Evolutionary conservation across 768 basidiomycete genomes (phyloP).

Genomic region (Leccinum boreale): DNA sequence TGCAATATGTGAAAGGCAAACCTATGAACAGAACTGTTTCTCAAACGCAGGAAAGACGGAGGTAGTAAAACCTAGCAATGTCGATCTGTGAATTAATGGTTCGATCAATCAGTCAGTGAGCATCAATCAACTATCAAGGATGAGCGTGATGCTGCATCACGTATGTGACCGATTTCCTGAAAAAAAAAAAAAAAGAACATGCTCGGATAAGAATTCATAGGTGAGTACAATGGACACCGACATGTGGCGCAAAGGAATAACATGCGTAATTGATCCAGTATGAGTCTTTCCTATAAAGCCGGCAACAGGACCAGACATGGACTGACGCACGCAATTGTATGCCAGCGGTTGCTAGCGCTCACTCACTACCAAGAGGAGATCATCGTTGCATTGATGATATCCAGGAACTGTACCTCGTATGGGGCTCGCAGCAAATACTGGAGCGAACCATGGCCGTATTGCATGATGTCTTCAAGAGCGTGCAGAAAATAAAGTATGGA

Average conservation of each 20-base stretch:
- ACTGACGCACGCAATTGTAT: constrained; percentile 14
- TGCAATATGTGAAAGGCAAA: not conserved
- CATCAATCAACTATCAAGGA: constrained; percentile 43
- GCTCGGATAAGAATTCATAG: not conserved
- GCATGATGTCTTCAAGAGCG: constrained; percentile 40
- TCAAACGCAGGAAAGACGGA: constrained; percentile 15
- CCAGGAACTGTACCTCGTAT: constrained; percentile 10
- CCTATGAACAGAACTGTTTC: constrained; percentile 8
- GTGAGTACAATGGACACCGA: constrained; percentile 1
- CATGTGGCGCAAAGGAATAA: constrained; percentile 34
- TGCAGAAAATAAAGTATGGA: constrained; percentile 47
- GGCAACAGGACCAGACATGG: constrained; percentile 40
- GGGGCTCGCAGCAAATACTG: constrained; percentile 36
- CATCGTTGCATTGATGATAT: no score
- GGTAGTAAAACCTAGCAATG: constrained; percentile 5
- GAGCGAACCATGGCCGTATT: constrained; percentile 35
- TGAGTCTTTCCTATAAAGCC: constrained; percentile 37
- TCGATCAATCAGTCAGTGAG: not conserved
- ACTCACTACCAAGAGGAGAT: constrained; percentile 43
- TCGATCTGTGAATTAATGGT: constrained; percentile 3
- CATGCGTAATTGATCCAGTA: no score
- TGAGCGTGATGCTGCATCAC: constrained; percentile 54
- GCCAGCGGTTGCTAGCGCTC: constrained; percentile 1
- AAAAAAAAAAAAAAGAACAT: not conserved
- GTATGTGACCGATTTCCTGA: constrained; percentile 39